Conservation (phyloP, 2,329 filamentous ascomycete species). For the Penicillium janthinellum region DNA sequence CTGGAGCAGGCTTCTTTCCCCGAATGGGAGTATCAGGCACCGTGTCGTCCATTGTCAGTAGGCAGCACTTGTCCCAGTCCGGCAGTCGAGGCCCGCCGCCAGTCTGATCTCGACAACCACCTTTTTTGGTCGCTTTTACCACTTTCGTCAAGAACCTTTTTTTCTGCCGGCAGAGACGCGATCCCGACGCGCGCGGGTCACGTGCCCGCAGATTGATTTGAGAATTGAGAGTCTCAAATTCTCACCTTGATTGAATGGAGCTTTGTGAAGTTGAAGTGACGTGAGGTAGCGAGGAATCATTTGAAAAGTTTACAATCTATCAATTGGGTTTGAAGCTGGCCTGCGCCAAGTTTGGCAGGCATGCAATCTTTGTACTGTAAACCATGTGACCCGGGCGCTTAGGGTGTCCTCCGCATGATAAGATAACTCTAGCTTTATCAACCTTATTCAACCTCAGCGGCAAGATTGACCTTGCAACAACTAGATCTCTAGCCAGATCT, state of each 20-base stretch:
- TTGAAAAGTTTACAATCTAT: background rate
- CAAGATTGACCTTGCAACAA: background rate
- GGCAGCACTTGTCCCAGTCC: slow-evolving; percentile 1
- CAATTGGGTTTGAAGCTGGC: background rate
- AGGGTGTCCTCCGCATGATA: background rate
- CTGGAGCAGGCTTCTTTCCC: slow-evolving; percentile 37
- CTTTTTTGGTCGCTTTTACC: background rate
- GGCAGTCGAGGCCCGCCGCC: slow-evolving; percentile 17
- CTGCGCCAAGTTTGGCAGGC: background rate
- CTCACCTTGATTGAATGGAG: background rate
- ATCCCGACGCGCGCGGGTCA: slow-evolving; percentile 22
- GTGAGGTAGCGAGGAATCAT: background rate
- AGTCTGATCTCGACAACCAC: slow-evolving; percentile 9
- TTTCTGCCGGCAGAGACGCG: slow-evolving; percentile 31
- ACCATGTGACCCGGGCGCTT: slow-evolving; percentile 18
- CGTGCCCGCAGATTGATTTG: slow-evolving; percentile 12
- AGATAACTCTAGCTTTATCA: background rate
- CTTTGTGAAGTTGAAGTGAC: background rate
- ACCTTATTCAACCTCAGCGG: background rate
- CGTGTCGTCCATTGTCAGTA: slow-evolving; percentile 41
- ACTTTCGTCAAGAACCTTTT: slow-evolving; percentile 23
- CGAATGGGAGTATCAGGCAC: slow-evolving; percentile 45
- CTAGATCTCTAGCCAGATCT: background rate
- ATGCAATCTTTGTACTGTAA: background rate
- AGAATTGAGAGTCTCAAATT: background rate